Evolutionary conservation across 495 filamentous ascomycete genomes (phyloP).

Genomic region (Aspergillus baeticus): DNA sequence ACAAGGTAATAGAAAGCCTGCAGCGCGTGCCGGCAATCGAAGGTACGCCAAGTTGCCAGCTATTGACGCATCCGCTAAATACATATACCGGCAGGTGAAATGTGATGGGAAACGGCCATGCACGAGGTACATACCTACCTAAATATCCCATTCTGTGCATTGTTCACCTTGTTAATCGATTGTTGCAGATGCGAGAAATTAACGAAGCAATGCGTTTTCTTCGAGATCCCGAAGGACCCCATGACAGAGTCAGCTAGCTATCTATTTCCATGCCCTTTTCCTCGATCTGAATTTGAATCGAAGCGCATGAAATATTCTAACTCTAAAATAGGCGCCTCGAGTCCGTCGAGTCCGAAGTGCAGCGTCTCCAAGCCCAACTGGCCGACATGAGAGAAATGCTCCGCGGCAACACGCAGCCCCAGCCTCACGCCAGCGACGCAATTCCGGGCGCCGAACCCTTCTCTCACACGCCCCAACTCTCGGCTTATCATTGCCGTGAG

Average conservation of each 20-base stretch:
- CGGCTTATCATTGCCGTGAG: neutral
- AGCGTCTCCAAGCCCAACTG: conserved; percentile 27
- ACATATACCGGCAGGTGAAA: conserved; percentile 26
- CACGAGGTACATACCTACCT: conserved; percentile 24
- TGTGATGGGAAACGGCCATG: conserved; percentile 42
- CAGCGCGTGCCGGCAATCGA: conserved; percentile 37
- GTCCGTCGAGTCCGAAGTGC: conserved; percentile 33
- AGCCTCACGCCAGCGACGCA: neutral
- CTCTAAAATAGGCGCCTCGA: conserved; percentile 26
- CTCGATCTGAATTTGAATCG: neutral
- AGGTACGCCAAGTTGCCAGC: conserved; percentile 18
- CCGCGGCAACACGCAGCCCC: conserved; percentile 1
- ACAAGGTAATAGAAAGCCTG: conserved; percentile 32
- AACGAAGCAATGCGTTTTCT: conserved; percentile 38
- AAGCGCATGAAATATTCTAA: no score
- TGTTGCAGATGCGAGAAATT: conserved; percentile 31
- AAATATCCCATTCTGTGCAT: no score
- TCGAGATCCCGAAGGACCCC: conserved; percentile 37
- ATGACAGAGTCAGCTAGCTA: conserved; percentile 26
- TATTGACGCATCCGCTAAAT: conserved; percentile 1
- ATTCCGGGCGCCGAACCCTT: no score
- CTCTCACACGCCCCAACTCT: no score
- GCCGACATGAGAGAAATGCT: conserved; percentile 29
- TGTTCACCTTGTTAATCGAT: no score
- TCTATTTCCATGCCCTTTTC: neutral